A percentile compares a stretch with the other conserved stretches of the same genome.
phyloP scores from a whole-genome alignment of 495 filamentous ascomycete species.

The Margaritispora aquatica region DNA sequence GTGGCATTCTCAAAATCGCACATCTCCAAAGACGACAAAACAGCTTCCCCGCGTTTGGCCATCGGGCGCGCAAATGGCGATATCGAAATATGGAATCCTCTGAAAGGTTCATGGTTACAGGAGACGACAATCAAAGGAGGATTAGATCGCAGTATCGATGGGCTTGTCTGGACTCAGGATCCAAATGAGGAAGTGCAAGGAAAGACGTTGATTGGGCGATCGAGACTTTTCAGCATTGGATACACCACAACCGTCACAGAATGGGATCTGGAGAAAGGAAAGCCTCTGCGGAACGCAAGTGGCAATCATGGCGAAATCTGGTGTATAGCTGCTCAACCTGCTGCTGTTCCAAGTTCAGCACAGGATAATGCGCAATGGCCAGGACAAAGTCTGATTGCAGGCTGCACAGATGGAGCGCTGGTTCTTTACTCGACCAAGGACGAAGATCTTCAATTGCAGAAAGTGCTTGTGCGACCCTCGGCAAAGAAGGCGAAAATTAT shows the following conservation, averaged over 20 bases:
- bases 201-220: slow-evolving; percentile 57
- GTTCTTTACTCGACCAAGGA: slow-evolving; percentile 81
- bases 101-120: slow-evolving; percentile 80
- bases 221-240: slow-evolving; percentile 93
- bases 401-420: slow-evolving; percentile 87
- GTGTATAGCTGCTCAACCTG: slow-evolving; percentile 88
- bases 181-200: slow-evolving; percentile 61
- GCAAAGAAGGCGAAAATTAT: slow-evolving; percentile 80
- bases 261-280: slow-evolving; percentile 79
- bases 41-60: slow-evolving; percentile 60
- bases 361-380: slow-evolving; percentile 23
- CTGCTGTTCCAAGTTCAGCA: slow-evolving; percentile 35
- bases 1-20: slow-evolving; percentile 86
- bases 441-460: slow-evolving; percentile 65
- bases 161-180: slow-evolving; percentile 88
- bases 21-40: slow-evolving; percentile 46
- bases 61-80: slow-evolving; percentile 92
- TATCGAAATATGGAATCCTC: slow-evolving; percentile 97
- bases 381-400: slow-evolving; percentile 74
- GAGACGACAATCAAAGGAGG: slow-evolving; percentile 82
- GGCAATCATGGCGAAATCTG: slow-evolving; percentile 95
- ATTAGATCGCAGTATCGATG: slow-evolving; percentile 81
- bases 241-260: slow-evolving; percentile 89
- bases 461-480: slow-evolving; percentile 61
- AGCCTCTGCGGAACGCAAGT: slow-evolving; percentile 71